A percentile compares a stretch with the other conserved stretches of the same genome.
These are phyloP conservation scores for Nephelium lappaceum DNA, from an alignment of 345 rosid species.

Conservation along the genomic window DNA sequence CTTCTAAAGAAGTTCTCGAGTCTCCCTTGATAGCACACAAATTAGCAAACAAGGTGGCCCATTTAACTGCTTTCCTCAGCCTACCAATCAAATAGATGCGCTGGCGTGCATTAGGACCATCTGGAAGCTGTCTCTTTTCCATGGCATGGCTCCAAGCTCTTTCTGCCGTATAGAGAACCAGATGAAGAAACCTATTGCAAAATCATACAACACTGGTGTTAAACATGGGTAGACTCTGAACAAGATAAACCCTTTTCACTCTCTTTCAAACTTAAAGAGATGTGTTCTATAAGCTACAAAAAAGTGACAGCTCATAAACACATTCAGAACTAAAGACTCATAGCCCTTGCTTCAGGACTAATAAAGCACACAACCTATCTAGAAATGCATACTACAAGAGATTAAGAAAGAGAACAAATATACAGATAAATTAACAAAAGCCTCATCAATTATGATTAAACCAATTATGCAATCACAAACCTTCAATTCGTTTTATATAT, in stretches of 20 bases:
- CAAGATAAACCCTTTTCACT: neutral
- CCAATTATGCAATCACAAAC: neutral
- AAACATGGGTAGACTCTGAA: conserved; percentile 14
- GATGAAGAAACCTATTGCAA: conserved; percentile 77
- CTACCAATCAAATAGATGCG: conserved; percentile 90
- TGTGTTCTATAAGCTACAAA: neutral
- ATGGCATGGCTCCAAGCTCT: conserved; percentile 99
- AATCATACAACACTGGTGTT: conserved; percentile 19
- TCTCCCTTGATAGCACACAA: conserved; percentile 83
- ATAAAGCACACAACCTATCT: neutral
- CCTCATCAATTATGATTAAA: neutral
- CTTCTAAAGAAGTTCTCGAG: conserved; percentile 89
- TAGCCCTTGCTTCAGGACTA: neutral
- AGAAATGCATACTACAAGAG: neutral
- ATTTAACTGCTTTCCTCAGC: conserved; percentile 92
- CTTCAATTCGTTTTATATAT: neutral
- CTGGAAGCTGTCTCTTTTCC: conserved; percentile 97
- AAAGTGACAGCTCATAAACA: neutral
- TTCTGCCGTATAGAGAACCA: conserved; percentile 88
- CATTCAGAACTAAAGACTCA: neutral
- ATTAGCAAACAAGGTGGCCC: conserved; percentile 81
- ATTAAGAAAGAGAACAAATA: neutral
- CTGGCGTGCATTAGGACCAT: conserved; percentile 91
- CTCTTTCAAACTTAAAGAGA: neutral
- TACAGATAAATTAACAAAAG: neutral